phyloP scores from a whole-genome alignment of 2,329 filamentous ascomycete genomes.

The Pyricularia pennisetigena region DNA sequence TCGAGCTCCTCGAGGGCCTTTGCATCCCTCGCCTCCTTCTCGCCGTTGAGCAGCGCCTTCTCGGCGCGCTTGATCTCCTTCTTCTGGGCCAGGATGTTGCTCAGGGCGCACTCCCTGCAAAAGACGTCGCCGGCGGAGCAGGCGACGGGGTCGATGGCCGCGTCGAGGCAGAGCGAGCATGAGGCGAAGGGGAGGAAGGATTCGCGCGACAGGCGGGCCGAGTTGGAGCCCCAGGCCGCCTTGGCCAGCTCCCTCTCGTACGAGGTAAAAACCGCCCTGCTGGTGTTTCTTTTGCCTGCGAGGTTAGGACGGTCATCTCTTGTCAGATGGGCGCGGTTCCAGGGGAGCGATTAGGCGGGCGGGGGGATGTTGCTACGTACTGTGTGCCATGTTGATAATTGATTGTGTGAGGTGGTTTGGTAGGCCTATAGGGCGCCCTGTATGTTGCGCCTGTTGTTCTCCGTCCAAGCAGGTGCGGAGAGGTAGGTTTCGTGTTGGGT shows the following conservation, averaged over 20 bases:
- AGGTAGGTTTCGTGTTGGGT: background rate
- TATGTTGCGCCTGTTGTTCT: background rate
- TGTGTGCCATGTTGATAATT: slow-evolving; percentile 28
- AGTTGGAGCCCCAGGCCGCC: slow-evolving; percentile 69
- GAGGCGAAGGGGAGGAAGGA: slow-evolving; percentile 87
- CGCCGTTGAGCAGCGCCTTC: slow-evolving; percentile 50
- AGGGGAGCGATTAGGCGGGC: background rate
- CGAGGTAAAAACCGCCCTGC: slow-evolving; percentile 85
- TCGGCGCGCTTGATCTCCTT: slow-evolving; percentile 82
- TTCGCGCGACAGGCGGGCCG: slow-evolving; percentile 79
- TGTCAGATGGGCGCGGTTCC: background rate
- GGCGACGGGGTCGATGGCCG: slow-evolving; percentile 71
- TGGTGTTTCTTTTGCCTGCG: slow-evolving; percentile 77
- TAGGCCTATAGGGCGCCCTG: background rate
- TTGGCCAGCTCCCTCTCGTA: slow-evolving; percentile 81
- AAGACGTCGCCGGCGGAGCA: slow-evolving; percentile 84
- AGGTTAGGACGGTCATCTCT: slow-evolving; percentile 9
- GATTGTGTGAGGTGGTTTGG: background rate
- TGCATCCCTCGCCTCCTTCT: slow-evolving; percentile 52
- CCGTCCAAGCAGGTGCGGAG: background rate
- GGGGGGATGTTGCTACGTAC: slow-evolving; percentile 21
- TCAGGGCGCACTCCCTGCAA: slow-evolving; percentile 87
- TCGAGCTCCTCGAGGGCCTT: slow-evolving; percentile 56
- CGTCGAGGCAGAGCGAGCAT: slow-evolving; percentile 78
- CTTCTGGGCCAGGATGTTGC: slow-evolving; percentile 82